A percentile compares a stretch with the other conserved stretches of the same genome.
phyloP scores from a whole-genome alignment of 75 land plant genomes.

The Sequoiadendron giganteum region DNA sequence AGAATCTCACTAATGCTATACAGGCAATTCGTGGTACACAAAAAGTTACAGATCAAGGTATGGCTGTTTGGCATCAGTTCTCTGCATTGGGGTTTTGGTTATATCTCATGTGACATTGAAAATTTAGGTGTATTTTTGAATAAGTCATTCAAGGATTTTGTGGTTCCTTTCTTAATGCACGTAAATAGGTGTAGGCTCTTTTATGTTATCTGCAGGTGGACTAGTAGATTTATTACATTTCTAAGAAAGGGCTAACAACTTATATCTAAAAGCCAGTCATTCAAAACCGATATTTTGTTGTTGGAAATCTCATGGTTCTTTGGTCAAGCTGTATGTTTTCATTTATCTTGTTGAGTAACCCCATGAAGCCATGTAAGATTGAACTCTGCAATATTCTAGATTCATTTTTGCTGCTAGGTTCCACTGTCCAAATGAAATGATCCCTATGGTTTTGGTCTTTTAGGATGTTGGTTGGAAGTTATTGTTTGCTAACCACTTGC shows the following conservation, averaged over 20 bases:
- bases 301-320: background rate
- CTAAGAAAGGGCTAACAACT: background rate
- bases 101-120: background rate
- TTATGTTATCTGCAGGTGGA: background rate
- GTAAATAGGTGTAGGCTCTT: background rate
- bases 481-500: background rate
- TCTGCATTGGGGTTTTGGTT: background rate
- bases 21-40: constrained; percentile 77
- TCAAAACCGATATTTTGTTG: background rate
- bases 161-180: background rate
- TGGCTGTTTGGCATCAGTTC: constrained; percentile 6
- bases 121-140: background rate
- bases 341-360: background rate
- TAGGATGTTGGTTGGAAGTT: background rate
- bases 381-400: background rate
- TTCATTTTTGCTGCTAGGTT: background rate
- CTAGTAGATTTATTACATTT: background rate
- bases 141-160: background rate
- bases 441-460: background rate
- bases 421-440: background rate
- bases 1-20: constrained; percentile 62
- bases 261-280: background rate
- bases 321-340: background rate
- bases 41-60: constrained; percentile 91
- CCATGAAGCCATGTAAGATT: background rate